A percentile compares a stretch with the other conserved stretches of the same genome.
Evolutionary conservation across 73 alveolate genomes (phyloP).

Genomic region (Tetrahymena borealis): DNA sequence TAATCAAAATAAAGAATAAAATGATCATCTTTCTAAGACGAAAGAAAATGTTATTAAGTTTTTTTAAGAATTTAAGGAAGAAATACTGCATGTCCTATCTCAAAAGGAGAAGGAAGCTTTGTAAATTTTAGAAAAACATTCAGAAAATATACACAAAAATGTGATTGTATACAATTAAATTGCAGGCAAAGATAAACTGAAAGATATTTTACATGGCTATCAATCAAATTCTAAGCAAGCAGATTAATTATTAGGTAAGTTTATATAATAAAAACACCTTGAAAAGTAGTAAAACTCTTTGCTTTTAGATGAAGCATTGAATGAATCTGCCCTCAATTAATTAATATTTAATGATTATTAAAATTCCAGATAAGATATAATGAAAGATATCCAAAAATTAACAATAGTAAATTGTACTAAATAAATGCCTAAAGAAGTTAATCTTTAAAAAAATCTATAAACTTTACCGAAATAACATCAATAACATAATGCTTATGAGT

Average conservation of each 20-base stretch:
- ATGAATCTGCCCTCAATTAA: neutral
- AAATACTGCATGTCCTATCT: neutral
- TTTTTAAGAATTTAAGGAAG: neutral
- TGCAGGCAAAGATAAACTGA: neutral
- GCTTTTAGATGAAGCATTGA: neutral
- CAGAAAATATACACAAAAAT: neutral
- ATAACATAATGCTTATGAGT: too few species aligned
- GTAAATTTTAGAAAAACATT: neutral
- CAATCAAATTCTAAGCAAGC: neutral
- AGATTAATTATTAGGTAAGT: neutral
- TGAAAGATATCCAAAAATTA: neutral
- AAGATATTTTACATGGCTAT: neutral
- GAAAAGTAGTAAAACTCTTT: neutral
- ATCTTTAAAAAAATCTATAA: neutral
- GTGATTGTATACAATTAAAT: neutral
- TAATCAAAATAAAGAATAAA: neutral
- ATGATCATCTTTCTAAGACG: neutral
- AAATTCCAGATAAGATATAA: neutral
- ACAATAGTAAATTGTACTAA: neutral
- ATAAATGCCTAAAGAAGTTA: neutral
- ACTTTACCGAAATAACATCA: too few species aligned
- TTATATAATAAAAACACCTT: neutral
- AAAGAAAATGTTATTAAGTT: neutral
- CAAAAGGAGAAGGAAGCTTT: neutral
- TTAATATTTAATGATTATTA: neutral